phyloP scores from a whole-genome alignment of 192 early-diverging fungal genomes.

The Mortierella claussenii region DNA sequence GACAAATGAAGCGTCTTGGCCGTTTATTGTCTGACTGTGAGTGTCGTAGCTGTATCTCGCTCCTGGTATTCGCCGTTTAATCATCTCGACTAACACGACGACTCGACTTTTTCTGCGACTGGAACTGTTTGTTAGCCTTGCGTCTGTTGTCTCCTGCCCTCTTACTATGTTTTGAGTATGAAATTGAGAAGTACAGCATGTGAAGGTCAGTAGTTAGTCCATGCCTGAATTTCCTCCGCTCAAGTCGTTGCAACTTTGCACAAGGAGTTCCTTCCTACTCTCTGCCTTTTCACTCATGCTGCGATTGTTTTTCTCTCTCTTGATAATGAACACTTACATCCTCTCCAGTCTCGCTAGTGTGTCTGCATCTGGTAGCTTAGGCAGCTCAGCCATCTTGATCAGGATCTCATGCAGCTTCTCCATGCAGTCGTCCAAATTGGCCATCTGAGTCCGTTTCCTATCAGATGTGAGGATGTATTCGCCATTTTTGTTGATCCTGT shows the following conservation, averaged over 20 bases:
- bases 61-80: too few species aligned
- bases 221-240: neutral
- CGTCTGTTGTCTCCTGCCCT: slow-evolving; percentile 65
- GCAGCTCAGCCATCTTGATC: slow-evolving; percentile 69
- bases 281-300: neutral
- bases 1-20: too few species aligned
- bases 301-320: neutral
- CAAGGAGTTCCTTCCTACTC: neutral
- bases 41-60: too few species aligned
- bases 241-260: neutral
- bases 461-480: slow-evolving; percentile 84
- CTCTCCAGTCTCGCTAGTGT: slow-evolving; percentile 68
- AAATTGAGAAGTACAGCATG: neutral
- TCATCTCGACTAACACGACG: slow-evolving; percentile 63
- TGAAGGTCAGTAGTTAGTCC: neutral
- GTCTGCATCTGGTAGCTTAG: slow-evolving; percentile 72
- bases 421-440: slow-evolving; percentile 86
- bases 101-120: slow-evolving; percentile 71
- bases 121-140: slow-evolving; percentile 70
- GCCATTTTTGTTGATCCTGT: slow-evolving; percentile 72
- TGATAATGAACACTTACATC: slow-evolving; percentile 56
- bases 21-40: too few species aligned
- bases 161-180: too few species aligned
- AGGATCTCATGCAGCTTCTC: slow-evolving; percentile 73
- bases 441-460: slow-evolving; percentile 74